phyloP scores from a whole-genome alignment of 495 filamentous ascomycete genomes.

The Podospora bellae-mahoneyi region DNA sequence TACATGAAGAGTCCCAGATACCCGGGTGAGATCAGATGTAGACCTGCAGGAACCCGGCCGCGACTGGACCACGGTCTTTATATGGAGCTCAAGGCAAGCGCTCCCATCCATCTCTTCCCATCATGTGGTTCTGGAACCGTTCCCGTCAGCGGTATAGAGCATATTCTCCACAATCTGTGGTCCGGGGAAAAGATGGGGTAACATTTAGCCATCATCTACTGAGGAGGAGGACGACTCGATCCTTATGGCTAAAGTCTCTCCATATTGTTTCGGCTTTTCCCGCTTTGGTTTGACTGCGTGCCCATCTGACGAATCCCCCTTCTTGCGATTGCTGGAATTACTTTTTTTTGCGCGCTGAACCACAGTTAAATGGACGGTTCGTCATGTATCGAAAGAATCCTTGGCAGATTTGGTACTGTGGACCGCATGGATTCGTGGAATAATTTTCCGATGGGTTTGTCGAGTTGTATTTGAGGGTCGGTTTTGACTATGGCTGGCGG shows the following conservation, averaged over 20 bases:
- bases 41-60: conserved; percentile 8
- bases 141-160: neutral
- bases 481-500: conserved; percentile 1
- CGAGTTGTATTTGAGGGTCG: conserved; percentile 13
- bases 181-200: conserved; percentile 8
- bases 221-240: neutral
- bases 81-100: conserved; percentile 4
- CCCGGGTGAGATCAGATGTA: conserved; percentile 4
- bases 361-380: neutral
- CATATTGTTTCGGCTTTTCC: conserved; percentile 14
- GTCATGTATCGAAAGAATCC: neutral
- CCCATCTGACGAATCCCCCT: neutral
- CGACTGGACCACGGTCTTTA: conserved; percentile 4
- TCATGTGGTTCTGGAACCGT: neutral
- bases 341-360: neutral
- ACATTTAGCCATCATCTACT: conserved; percentile 20
- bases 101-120: neutral
- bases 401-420: neutral
- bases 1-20: conserved; percentile 4
- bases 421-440: conserved; percentile 15
- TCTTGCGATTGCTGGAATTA: conserved; percentile 21
- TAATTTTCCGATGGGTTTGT: conserved; percentile 15
- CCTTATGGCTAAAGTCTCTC: conserved; percentile 11
- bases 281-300: neutral
- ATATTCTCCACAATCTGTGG: conserved; percentile 16